These are phyloP conservation scores for Aspergillus spinulosporus DNA, from an alignment of 2,329 filamentous ascomycete species.

Conservation along the genomic window DNA sequence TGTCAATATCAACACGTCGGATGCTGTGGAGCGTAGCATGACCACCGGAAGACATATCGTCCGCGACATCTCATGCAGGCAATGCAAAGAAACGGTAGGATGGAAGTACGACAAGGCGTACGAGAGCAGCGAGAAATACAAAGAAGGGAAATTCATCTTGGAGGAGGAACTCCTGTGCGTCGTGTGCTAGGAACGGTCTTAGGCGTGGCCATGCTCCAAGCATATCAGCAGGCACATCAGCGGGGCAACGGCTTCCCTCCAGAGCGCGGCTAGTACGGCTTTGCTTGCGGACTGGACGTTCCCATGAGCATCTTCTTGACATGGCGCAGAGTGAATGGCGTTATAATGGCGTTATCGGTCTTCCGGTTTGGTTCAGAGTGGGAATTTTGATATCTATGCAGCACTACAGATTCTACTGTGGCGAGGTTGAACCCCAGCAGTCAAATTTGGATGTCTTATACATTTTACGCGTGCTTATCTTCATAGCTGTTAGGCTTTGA, in stretches of 20 bases:
- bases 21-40: constrained; percentile 95
- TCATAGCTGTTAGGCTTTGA: constrained; percentile 6
- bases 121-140: constrained; percentile 91
- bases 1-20: constrained; percentile 80
- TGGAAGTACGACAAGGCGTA: constrained; percentile 99
- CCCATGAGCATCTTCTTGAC: constrained; percentile 22
- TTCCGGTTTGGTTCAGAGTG: constrained; percentile 9
- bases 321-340: constrained; percentile 23
- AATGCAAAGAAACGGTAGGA: constrained; percentile 89
- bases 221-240: constrained; percentile 2
- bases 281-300: constrained; percentile 18
- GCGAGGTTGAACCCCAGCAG: not conserved
- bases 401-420: constrained; percentile 3
- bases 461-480: constrained; percentile 10
- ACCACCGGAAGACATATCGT: constrained; percentile 94
- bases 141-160: constrained; percentile 97
- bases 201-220: not conserved
- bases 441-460: constrained; percentile 5
- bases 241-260: not conserved
- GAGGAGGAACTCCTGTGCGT: constrained; percentile 86
- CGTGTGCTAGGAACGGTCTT: constrained; percentile 55
- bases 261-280: constrained; percentile 7
- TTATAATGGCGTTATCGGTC: constrained; percentile 19
- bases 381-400: constrained; percentile 4
- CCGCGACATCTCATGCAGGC: constrained; percentile 84